These are phyloP conservation scores for Yamadazyma ubonensis DNA, from an alignment of 805 yeast genomes.

Conservation along the genomic window DNA sequence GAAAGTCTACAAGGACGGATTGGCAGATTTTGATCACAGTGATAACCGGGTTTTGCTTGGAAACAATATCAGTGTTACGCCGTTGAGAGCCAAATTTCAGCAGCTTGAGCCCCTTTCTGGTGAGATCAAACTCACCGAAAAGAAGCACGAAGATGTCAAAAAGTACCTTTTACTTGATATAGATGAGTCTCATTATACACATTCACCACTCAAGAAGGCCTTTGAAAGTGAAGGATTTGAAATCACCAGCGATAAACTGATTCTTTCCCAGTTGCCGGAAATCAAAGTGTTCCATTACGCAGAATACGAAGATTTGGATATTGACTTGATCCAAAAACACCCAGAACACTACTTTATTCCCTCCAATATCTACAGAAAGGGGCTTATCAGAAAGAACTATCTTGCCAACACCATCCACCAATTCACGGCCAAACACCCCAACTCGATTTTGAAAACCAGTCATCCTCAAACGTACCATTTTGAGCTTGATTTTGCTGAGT, in stretches of 20 bases:
- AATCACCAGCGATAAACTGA: slow-evolving; percentile 21
- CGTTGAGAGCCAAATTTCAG: slow-evolving; percentile 66
- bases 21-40: slow-evolving; percentile 42
- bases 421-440: slow-evolving; percentile 72
- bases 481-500: slow-evolving; percentile 94
- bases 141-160: slow-evolving; percentile 4
- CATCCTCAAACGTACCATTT: slow-evolving; percentile 75
- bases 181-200: slow-evolving; percentile 40
- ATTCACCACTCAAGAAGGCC: slow-evolving; percentile 41
- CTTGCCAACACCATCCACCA: slow-evolving; percentile 80
- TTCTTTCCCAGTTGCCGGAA: slow-evolving; percentile 17
- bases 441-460: slow-evolving; percentile 54
- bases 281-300: slow-evolving; percentile 68
- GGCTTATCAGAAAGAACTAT: slow-evolving; percentile 85
- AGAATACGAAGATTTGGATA: slow-evolving; percentile 85
- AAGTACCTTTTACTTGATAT: slow-evolving; percentile 35
- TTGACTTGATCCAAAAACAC: slow-evolving; percentile 55
- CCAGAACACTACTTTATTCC: slow-evolving; percentile 59
- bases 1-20: slow-evolving; percentile 55
- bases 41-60: slow-evolving; percentile 72
- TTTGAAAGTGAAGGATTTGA: slow-evolving; percentile 23
- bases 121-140: slow-evolving; percentile 45
- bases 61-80: slow-evolving; percentile 56
- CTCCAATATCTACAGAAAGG: slow-evolving; percentile 86
- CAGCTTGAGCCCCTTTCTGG: slow-evolving; percentile 53